Conservation (phyloP, 1,139 yeast genomes). For the Pichia terricola region DNA sequence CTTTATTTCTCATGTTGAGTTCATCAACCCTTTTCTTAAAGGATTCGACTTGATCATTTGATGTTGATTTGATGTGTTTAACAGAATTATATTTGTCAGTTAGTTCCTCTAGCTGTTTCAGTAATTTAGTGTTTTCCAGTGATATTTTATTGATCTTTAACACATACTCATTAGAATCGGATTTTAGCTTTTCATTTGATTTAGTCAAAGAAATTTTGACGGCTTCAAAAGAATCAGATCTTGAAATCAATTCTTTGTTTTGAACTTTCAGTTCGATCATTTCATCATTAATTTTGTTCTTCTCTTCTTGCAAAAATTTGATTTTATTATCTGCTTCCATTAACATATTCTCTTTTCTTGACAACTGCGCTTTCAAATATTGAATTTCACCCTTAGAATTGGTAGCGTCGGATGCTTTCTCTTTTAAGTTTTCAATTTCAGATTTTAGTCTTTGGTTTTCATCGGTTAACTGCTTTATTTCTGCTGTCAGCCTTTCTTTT, state of each 20-base stretch:
- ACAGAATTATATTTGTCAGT: constrained; percentile 42
- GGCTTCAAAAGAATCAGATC: constrained; percentile 28
- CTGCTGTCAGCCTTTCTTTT: constrained; percentile 10
- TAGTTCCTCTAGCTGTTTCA: constrained; percentile 41
- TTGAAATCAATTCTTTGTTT: constrained; percentile 33
- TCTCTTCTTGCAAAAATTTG: constrained; percentile 32
- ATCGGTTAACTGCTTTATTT: constrained; percentile 16
- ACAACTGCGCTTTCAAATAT: constrained; percentile 21
- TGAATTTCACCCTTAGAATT: constrained; percentile 21
- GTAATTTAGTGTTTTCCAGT: constrained; percentile 42
- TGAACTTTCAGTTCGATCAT: constrained; percentile 36
- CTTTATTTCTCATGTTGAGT: constrained; percentile 56
- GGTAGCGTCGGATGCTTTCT: constrained; percentile 28
- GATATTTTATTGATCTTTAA: constrained; percentile 32
- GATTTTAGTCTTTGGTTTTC: constrained; percentile 24
- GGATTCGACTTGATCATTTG: constrained; percentile 48
- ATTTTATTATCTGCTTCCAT: constrained; percentile 25
- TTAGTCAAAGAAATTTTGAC: constrained; percentile 33
- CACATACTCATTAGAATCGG: constrained; percentile 27
- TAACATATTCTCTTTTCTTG: constrained; percentile 19
- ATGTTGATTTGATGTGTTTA: constrained; percentile 36
- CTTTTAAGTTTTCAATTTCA: constrained; percentile 11
- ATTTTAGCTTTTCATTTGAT: constrained; percentile 32
- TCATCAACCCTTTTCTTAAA: constrained; percentile 74
- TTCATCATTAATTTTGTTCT: constrained; percentile 31